Percentiles rank a stretch among this genome's conserved stretches.
Conservation (phyloP, 768 basidiomycete genomes). For the Suillus subalutaceus region DNA sequence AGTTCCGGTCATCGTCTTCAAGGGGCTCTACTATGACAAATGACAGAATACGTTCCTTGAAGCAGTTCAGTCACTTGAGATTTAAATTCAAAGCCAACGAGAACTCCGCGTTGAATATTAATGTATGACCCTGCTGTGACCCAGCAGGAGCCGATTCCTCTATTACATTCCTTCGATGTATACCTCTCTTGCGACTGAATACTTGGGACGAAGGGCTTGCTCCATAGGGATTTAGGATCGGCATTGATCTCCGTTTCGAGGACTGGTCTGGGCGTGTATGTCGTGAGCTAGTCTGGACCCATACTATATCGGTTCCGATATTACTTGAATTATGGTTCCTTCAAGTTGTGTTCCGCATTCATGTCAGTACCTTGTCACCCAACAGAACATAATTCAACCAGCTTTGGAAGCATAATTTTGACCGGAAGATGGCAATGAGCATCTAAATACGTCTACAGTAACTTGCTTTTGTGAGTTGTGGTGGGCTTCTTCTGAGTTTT, state of each 20-base stretch:
- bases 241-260: background rate
- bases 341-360: background rate
- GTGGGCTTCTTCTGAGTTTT: background rate
- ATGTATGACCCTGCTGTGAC: background rate
- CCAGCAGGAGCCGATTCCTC: background rate
- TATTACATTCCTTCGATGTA: background rate
- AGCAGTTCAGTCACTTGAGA: background rate
- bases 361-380: background rate
- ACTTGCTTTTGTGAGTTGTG: background rate
- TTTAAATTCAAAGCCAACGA: background rate
- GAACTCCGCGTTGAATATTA: background rate
- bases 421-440: background rate
- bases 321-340: background rate
- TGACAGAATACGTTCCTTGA: no score
- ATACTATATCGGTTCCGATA: background rate
- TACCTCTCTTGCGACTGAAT: background rate
- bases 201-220: no score
- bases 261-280: background rate
- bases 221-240: background rate
- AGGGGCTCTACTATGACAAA: background rate
- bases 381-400: background rate
- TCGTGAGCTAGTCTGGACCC: no score
- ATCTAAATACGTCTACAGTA: background rate
- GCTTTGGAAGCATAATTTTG: background rate
- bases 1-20: background rate